A percentile compares a stretch with the other conserved stretches of the same genome.
These are phyloP conservation scores for Cladosporium sp. DNA, from an alignment of 2,329 filamentous ascomycete genomes.

Conservation along the genomic window DNA sequence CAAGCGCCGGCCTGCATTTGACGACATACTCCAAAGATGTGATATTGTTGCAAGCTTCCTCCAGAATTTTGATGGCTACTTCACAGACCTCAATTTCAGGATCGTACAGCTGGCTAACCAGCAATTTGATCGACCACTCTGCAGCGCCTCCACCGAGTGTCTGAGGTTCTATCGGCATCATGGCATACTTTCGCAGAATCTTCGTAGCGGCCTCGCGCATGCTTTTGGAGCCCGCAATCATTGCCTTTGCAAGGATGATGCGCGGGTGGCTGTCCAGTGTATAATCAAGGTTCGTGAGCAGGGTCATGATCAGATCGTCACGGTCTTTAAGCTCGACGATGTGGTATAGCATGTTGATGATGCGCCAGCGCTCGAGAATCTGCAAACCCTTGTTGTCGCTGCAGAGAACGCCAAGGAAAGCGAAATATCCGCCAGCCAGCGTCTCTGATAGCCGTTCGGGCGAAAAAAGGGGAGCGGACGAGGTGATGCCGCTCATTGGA, in stretches of 20 bases:
- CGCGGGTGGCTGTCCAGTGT: conserved; percentile 76
- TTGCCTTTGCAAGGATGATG: conserved; percentile 85
- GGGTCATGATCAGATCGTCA: conserved; percentile 81
- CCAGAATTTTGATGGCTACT: conserved; percentile 91
- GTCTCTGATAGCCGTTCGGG: conserved; percentile 77
- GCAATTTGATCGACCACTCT: conserved; percentile 90
- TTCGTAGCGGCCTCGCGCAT: conserved; percentile 88
- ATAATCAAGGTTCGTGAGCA: conserved; percentile 90
- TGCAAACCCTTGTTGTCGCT: conserved; percentile 74
- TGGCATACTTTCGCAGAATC: conserved; percentile 79
- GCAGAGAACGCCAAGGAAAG: conserved; percentile 82
- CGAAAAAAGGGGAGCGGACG: conserved; percentile 83
- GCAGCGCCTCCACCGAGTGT: conserved; percentile 54
- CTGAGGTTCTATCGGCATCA: conserved; percentile 43
- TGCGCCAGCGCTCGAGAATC: conserved; percentile 92
- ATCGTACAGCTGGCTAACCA: conserved; percentile 98
- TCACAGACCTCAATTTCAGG: conserved; percentile 96
- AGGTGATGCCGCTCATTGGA: conserved; percentile 66
- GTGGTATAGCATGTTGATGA: conserved; percentile 99
- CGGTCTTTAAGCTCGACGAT: conserved; percentile 88
- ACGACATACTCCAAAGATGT: conserved; percentile 92
- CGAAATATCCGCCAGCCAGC: conserved; percentile 86
- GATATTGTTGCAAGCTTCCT: conserved; percentile 93
- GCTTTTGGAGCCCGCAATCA: conserved; percentile 84
- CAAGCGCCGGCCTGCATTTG: conserved; percentile 86